A percentile compares a stretch with the other conserved stretches of the same genome.
These are phyloP conservation scores for Rhodotorula glutinis DNA, from an alignment of 1,284 basidiomycete genomes.

Conservation along the genomic window DNA sequence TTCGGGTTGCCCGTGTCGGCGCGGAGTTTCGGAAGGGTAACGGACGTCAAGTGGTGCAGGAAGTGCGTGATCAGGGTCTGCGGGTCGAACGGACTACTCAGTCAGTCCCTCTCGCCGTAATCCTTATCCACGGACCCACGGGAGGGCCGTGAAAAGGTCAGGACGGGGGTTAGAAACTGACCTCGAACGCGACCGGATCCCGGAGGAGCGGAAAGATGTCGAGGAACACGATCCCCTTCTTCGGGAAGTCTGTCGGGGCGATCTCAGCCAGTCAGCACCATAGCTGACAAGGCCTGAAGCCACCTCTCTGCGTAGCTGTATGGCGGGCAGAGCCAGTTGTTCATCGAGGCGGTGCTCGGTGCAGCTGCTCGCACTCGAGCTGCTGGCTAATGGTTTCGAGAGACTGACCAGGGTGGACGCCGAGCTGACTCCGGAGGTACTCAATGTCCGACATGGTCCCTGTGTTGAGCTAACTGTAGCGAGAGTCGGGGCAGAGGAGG, in stretches of 20 bases:
- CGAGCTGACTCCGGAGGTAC: slow-evolving; percentile 4
- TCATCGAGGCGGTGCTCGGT: too few relatives aligned
- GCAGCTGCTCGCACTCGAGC: too few relatives aligned
- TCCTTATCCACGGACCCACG: too few relatives aligned
- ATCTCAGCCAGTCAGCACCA: too few relatives aligned
- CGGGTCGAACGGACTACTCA: accelerated
- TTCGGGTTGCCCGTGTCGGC: slow-evolving; percentile 46
- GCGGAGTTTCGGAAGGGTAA: slow-evolving; percentile 59
- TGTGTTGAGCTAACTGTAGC: not conserved
- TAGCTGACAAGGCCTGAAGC: too few relatives aligned
- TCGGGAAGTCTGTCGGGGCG: slow-evolving; percentile 20
- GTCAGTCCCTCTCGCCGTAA: not conserved
- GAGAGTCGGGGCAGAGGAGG: not conserved
- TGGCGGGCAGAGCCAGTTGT: not conserved
- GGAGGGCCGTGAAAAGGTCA: too few relatives aligned
- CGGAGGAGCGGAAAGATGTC: slow-evolving; percentile 89
- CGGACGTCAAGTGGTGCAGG: slow-evolving; percentile 76
- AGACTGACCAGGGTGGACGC: not conserved
- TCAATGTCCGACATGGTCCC: not conserved
- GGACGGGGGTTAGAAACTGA: too few relatives aligned
- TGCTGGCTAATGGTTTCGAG: not conserved
- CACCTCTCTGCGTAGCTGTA: not conserved
- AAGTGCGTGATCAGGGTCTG: slow-evolving; percentile 82
- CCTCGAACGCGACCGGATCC: slow-evolving; percentile 76
- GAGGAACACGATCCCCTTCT: slow-evolving; percentile 61